A percentile compares a stretch with the other conserved stretches of the same genome.
phyloP scores from a whole-genome alignment of 306 rosid genomes.

The Trichosanthes cucumerina region DNA sequence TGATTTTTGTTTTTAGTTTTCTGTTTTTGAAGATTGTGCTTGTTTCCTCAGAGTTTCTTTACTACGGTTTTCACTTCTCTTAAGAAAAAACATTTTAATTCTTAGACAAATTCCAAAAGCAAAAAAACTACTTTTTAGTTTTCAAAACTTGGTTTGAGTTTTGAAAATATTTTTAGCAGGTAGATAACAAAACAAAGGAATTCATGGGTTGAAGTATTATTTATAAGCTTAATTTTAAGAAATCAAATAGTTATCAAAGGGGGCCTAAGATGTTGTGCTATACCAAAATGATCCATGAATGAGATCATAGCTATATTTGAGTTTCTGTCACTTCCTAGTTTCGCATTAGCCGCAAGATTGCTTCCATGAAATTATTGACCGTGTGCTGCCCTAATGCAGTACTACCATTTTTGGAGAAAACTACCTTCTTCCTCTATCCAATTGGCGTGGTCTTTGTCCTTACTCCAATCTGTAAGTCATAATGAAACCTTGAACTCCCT shows the following conservation, averaged over 20 bases:
- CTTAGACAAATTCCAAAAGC: too few species aligned
- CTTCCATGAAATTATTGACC: constrained; percentile 11
- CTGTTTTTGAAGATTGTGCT: too few species aligned
- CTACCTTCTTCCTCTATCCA: constrained; percentile 88
- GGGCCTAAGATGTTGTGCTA: not conserved
- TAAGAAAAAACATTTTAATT: too few species aligned
- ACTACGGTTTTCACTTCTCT: too few species aligned
- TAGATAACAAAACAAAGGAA: not conserved
- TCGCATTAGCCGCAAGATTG: not conserved
- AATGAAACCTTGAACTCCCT: constrained; percentile 14
- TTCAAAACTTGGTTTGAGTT: too few species aligned
- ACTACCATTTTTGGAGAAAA: constrained; percentile 91
- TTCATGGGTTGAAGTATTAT: not conserved
- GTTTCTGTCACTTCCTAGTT: not conserved
- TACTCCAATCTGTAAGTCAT: constrained; percentile 89
- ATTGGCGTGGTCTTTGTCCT: constrained; percentile 80
- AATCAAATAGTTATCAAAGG: too few species aligned
- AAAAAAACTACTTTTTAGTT: too few species aligned
- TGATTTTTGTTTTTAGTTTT: too few species aligned
- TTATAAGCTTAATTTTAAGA: too few species aligned
- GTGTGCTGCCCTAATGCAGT: constrained; percentile 47
- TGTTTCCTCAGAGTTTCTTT: too few species aligned
- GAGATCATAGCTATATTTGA: not conserved
- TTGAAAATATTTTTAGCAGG: not conserved
- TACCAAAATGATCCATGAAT: not conserved